A percentile compares a stretch with the other conserved stretches of the same genome.
Evolutionary conservation across 2,329 filamentous ascomycete species (phyloP).

Genomic region (Aspergillus sp.): DNA sequence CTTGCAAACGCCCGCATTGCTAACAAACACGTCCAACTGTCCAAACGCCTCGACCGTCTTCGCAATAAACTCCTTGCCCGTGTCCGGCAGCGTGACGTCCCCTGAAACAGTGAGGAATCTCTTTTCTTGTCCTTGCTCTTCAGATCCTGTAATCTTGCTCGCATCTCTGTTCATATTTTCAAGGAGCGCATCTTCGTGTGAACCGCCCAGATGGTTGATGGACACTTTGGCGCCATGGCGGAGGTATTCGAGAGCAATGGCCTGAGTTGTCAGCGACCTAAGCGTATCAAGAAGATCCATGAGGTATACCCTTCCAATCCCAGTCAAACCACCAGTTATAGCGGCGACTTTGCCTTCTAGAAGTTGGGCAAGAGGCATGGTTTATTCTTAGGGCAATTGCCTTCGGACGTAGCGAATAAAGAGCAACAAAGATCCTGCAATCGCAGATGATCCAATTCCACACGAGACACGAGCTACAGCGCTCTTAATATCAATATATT

Average conservation of each 20-base stretch:
- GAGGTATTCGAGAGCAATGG: slow-evolving; percentile 72
- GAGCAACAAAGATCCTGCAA: background rate
- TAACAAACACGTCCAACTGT: slow-evolving; percentile 69
- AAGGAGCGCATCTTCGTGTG: slow-evolving; percentile 23
- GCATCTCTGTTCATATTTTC: slow-evolving; percentile 24
- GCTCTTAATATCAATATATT: too few species aligned
- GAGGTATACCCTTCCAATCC: slow-evolving; percentile 58
- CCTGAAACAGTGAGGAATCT: slow-evolving; percentile 61
- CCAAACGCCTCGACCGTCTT: slow-evolving; percentile 50
- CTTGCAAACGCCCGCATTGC: slow-evolving; percentile 80
- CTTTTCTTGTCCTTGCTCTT: slow-evolving; percentile 12
- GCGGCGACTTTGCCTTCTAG: slow-evolving; percentile 69
- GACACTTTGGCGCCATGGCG: slow-evolving; percentile 69
- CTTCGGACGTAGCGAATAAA: too few species aligned
- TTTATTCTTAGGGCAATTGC: background rate
- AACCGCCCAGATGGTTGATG: slow-evolving; percentile 64
- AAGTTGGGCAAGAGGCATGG: slow-evolving; percentile 39
- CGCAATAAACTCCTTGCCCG: slow-evolving; percentile 59
- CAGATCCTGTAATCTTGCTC: slow-evolving; percentile 15
- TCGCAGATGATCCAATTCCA: slow-evolving; percentile 1
- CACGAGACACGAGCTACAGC: background rate
- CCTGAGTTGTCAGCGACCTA: slow-evolving; percentile 26
- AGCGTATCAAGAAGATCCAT: background rate
- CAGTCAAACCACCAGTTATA: slow-evolving; percentile 79
- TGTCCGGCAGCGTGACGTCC: slow-evolving; percentile 67